Conservation (phyloP, 225 moss, liverwort and hornwort species). For the Pleurozium schreberi region DNA sequence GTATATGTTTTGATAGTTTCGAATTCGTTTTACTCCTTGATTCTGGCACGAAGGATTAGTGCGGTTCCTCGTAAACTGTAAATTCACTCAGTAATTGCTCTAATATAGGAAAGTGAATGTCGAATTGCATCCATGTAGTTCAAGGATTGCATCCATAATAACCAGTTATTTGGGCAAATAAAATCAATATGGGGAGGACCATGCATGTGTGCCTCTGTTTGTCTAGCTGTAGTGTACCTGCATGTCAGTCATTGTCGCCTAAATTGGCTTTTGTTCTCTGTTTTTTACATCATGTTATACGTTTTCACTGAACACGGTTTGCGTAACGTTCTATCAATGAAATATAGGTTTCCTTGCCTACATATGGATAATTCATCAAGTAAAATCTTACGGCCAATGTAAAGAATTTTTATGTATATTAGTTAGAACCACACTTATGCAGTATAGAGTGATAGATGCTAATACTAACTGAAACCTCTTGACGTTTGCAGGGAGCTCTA, state of each 20-base stretch:
- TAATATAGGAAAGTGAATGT: not conserved
- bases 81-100: not conserved
- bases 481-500: conserved; percentile 31
- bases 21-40: too few relatives aligned
- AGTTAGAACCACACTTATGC: not conserved
- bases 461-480: not conserved
- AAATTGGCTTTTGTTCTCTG: too few relatives aligned
- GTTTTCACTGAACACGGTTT: not conserved
- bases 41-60: too few relatives aligned
- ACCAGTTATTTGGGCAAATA: not conserved
- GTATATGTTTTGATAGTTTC: not conserved
- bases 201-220: not conserved
- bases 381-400: not conserved
- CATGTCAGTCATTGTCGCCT: not conserved
- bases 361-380: not conserved
- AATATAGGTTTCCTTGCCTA: too few relatives aligned
- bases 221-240: not conserved
- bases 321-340: too few relatives aligned
- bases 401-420: not conserved
- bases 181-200: not conserved
- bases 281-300: not conserved
- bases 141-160: not conserved
- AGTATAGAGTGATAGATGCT: not conserved
- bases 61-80: not conserved
- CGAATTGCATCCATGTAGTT: not conserved